Evolutionary conservation across 495 filamentous ascomycete genomes (phyloP).

Genomic region (Neurospora intermedia): DNA sequence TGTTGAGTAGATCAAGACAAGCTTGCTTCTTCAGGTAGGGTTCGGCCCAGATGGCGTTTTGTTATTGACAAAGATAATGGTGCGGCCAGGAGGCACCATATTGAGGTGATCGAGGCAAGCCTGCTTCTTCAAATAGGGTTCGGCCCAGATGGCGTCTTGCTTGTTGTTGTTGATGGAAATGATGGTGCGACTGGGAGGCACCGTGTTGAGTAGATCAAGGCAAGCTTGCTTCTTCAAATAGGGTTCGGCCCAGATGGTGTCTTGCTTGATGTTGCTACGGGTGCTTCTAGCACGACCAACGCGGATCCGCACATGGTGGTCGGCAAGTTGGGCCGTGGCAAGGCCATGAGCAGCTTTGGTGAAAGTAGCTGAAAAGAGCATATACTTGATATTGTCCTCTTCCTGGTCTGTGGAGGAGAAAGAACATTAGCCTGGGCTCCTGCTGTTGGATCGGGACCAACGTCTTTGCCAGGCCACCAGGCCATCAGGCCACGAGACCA

Average conservation of each 20-base stretch:
- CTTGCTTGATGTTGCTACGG: constrained; percentile 69
- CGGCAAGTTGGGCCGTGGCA: constrained; percentile 28
- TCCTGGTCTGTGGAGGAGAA: constrained; percentile 52
- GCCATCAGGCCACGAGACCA: constrained; percentile 44
- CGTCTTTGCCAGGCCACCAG: constrained; percentile 1
- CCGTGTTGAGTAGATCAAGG: constrained; percentile 57
- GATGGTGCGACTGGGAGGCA: constrained; percentile 66
- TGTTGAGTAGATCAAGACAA: constrained; percentile 60
- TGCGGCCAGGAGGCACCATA: too few relatives aligned
- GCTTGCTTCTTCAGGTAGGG: constrained; percentile 52
- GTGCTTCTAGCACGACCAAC: constrained; percentile 77
- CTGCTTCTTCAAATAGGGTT: too few relatives aligned
- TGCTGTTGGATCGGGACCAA: not conserved
- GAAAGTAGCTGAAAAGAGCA: constrained; percentile 96
- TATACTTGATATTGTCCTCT: constrained; percentile 62
- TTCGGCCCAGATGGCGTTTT: constrained; percentile 59
- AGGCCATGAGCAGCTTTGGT: constrained; percentile 63
- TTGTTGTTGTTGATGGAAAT: constrained; percentile 87
- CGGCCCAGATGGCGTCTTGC: too few relatives aligned
- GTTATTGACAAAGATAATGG: too few relatives aligned
- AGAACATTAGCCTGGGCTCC: constrained; percentile 1
- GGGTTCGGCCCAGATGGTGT: constrained; percentile 53
- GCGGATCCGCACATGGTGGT: constrained; percentile 55
- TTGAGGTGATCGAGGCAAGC: too few relatives aligned
- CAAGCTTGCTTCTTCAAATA: constrained; percentile 57